Evolutionary conservation across 495 filamentous ascomycete species (phyloP).

Genomic region (Neurospora sp.): DNA sequence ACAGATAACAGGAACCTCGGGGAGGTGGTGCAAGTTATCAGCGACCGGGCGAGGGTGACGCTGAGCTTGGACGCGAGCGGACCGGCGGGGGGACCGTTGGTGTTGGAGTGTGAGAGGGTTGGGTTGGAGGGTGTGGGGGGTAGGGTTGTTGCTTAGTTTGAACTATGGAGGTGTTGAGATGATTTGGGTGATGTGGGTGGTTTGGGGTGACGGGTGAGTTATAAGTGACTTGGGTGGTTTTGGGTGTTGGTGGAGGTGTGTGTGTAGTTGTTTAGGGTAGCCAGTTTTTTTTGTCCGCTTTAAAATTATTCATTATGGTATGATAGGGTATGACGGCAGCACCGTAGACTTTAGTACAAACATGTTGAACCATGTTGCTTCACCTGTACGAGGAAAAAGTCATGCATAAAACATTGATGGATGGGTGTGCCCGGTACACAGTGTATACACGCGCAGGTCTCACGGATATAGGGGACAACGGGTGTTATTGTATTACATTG

Average conservation of each 20-base stretch:
- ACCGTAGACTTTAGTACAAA: neutral
- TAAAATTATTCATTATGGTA: no score
- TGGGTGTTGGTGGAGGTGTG: neutral
- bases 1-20: slow-evolving; percentile 69
- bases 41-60: slow-evolving; percentile 63
- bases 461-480: no score
- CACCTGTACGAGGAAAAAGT: neutral
- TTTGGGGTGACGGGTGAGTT: no score
- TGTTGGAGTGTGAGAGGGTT: slow-evolving; percentile 44
- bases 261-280: neutral
- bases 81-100: slow-evolving; percentile 52
- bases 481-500: no score
- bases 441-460: neutral
- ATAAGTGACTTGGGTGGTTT: no score
- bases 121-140: slow-evolving; percentile 29
- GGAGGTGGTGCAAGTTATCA: slow-evolving; percentile 66
- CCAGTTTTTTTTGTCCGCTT: neutral
- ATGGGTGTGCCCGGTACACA: neutral
- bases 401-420: neutral
- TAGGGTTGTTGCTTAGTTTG: slow-evolving; percentile 20
- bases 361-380: neutral
- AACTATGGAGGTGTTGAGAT: neutral
- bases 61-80: slow-evolving; percentile 61
- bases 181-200: no score
- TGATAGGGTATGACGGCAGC: no score